Conservation (phyloP, 2,329 filamentous ascomycete species). For the Leptographium flavum region DNA sequence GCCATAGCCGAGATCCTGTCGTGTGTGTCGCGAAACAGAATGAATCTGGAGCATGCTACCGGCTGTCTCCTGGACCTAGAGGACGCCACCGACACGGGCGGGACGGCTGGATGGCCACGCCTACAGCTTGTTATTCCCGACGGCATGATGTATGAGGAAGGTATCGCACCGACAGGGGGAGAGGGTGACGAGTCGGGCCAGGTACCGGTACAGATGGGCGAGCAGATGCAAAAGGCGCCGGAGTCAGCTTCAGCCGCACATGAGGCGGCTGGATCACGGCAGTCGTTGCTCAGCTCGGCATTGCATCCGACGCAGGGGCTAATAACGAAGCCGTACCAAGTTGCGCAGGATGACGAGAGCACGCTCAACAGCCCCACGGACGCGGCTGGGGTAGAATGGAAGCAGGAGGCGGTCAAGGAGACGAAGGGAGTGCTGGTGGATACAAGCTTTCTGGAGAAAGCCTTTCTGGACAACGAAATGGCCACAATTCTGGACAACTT, state of each 20-base stretch:
- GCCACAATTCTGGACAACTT: constrained; percentile 7
- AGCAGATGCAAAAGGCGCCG: background rate
- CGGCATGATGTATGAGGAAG: constrained; percentile 3
- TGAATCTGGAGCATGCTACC: constrained; percentile 12
- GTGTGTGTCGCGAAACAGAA: constrained; percentile 15
- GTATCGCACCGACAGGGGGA: background rate
- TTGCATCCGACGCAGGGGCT: constrained; percentile 3
- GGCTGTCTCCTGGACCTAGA: constrained; percentile 15
- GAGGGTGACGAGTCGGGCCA: constrained; percentile 2
- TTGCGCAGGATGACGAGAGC: constrained; percentile 10
- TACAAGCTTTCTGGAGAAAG: constrained; percentile 3
- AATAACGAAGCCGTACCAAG: constrained; percentile 9
- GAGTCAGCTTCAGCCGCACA: background rate
- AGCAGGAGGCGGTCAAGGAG: background rate
- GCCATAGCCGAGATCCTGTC: constrained; percentile 13
- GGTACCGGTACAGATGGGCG: background rate
- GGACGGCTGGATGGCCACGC: constrained; percentile 13
- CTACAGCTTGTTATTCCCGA: constrained; percentile 12
- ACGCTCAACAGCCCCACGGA: constrained; percentile 9
- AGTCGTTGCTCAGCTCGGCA: constrained; percentile 5
- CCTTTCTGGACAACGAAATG: constrained; percentile 7
- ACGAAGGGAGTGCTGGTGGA: constrained; percentile 1
- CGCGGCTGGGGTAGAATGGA: constrained; percentile 3
- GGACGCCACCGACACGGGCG: constrained; percentile 12
- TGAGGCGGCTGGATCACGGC: background rate